phyloP scores from a whole-genome alignment of 1,284 basidiomycete genomes.

The Tilletiopsis washingtonensis region DNA sequence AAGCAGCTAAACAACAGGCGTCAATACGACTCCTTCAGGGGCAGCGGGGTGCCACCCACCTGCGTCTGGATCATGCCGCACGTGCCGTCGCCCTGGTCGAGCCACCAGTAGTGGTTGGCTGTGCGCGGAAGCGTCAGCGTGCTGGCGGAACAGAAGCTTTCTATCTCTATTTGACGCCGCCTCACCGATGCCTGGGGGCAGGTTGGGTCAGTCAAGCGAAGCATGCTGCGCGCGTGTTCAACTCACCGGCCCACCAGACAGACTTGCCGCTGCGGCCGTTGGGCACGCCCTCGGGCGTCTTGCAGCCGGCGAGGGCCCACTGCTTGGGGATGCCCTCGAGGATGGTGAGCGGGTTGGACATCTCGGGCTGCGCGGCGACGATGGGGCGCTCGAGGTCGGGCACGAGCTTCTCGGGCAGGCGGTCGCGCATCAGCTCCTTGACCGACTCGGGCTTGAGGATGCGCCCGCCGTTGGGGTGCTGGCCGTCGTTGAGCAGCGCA shows the following conservation, averaged over 20 bases:
- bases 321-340: constrained; percentile 17
- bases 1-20: no score
- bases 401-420: constrained; percentile 16
- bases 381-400: constrained; percentile 19
- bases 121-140: no score
- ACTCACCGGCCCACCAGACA: constrained; percentile 10
- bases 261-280: neutral
- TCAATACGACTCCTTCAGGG: no score
- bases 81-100: constrained; percentile 15
- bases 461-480: constrained; percentile 22
- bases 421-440: constrained; percentile 21
- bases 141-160: constrained; percentile 23
- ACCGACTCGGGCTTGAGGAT: constrained; percentile 28
- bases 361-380: constrained; percentile 10
- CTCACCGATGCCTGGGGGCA: constrained; percentile 3
- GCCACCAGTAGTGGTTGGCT: constrained; percentile 22
- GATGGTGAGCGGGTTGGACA: constrained; percentile 15
- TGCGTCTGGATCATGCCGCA: constrained; percentile 22
- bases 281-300: neutral
- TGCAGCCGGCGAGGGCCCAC: constrained; percentile 16
- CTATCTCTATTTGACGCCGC: neutral
- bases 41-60: no score
- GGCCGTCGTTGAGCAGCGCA: constrained; percentile 32
- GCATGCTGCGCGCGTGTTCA: no score
- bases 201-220: no score